phyloP scores from a whole-genome alignment of 805 yeast species.

The Wilhelminamyces savonicus region DNA sequence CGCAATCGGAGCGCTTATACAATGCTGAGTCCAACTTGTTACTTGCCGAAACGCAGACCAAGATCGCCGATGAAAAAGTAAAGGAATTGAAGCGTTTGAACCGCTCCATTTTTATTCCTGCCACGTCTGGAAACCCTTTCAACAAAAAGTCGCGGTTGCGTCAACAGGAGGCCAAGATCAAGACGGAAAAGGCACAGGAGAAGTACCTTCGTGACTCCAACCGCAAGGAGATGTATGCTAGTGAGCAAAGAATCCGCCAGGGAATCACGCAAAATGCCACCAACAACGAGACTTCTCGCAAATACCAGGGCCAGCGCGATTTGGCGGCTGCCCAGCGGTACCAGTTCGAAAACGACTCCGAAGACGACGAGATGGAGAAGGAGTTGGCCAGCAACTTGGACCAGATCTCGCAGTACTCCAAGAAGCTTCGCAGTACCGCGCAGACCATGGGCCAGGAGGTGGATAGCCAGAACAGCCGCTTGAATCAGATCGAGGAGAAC shows the following conservation, averaged over 20 bases:
- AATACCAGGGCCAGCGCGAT: slow-evolving; percentile 47
- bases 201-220: slow-evolving; percentile 57
- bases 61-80: slow-evolving; percentile 78
- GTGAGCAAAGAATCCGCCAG: slow-evolving; percentile 62
- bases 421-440: slow-evolving; percentile 69
- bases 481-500: slow-evolving; percentile 72
- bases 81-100: slow-evolving; percentile 72
- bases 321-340: slow-evolving; percentile 59
- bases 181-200: slow-evolving; percentile 54
- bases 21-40: slow-evolving; percentile 73
- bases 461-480: slow-evolving; percentile 66
- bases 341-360: slow-evolving; percentile 84
- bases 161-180: slow-evolving; percentile 66
- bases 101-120: slow-evolving; percentile 76
- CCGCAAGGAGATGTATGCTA: slow-evolving; percentile 50
- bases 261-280: slow-evolving; percentile 46
- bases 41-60: slow-evolving; percentile 73
- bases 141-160: slow-evolving; percentile 70
- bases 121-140: slow-evolving; percentile 71
- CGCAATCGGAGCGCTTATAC: slow-evolving; percentile 84
- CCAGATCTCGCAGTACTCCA: slow-evolving; percentile 63
- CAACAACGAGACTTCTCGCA: slow-evolving; percentile 30
- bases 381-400: slow-evolving; percentile 81
- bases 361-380: slow-evolving; percentile 88
- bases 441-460: slow-evolving; percentile 70